Evolutionary conservation across 352 stramenopile species (phyloP).

Genomic region (Phytopythium delawarense): DNA sequence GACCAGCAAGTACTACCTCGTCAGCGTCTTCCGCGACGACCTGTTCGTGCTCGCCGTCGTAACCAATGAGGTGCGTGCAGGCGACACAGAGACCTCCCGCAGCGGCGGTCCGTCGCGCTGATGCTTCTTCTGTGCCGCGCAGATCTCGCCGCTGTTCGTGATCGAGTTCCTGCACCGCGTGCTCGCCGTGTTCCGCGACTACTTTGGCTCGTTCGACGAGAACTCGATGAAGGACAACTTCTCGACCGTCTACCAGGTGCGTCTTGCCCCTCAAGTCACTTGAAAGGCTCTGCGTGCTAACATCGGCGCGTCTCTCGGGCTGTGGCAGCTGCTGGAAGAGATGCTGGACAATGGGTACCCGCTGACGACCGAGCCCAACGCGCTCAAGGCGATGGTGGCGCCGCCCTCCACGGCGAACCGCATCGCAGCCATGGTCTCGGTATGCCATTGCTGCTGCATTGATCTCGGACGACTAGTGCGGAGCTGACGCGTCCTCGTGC

Average conservation of each 20-base stretch:
- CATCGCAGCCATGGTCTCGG: slow-evolving; percentile 84
- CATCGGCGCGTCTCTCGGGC: neutral
- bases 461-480: too few species aligned
- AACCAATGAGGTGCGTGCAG: slow-evolving; percentile 84
- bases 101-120: too few species aligned
- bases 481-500: neutral
- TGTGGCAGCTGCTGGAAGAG: slow-evolving; percentile 84
- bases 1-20: slow-evolving; percentile 87
- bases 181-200: slow-evolving; percentile 95
- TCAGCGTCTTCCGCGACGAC: slow-evolving; percentile 92
- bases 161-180: slow-evolving; percentile 98
- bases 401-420: slow-evolving; percentile 92
- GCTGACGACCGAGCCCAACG: slow-evolving; percentile 96
- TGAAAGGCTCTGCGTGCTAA: neutral
- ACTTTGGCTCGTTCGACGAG: slow-evolving; percentile 96
- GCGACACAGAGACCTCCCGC: too few species aligned
- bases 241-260: slow-evolving; percentile 92
- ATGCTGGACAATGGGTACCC: slow-evolving; percentile 99
- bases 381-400: slow-evolving; percentile 96
- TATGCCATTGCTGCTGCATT: slow-evolving; percentile 11
- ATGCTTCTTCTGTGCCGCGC: neutral
- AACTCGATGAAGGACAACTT: slow-evolving; percentile 98
- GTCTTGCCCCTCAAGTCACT: neutral
- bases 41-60: slow-evolving; percentile 95
- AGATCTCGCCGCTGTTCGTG: slow-evolving; percentile 86